A percentile compares a stretch with the other conserved stretches of the same genome.
Conservation (phyloP, 805 yeast species). For the Lachancea quebecensis region DNA sequence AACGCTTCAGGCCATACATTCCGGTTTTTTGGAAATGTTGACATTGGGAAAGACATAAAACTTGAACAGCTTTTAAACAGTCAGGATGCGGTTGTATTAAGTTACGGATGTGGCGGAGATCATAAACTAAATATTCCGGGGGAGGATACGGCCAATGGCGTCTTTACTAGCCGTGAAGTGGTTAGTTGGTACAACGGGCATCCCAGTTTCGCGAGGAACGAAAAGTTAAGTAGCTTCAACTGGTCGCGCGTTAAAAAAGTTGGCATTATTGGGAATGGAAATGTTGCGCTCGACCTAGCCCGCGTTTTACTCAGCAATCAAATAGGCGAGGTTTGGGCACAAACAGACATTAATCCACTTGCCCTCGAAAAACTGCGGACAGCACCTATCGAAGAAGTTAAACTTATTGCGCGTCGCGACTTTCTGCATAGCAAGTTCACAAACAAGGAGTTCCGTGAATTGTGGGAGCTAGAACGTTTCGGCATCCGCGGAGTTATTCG, state of each 20-base stretch:
- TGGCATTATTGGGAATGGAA: slow-evolving; percentile 91
- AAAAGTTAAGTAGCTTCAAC: slow-evolving; percentile 44
- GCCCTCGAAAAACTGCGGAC: slow-evolving; percentile 50
- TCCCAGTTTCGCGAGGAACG: slow-evolving; percentile 41
- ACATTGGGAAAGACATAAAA: slow-evolving; percentile 56
- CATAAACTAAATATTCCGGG: slow-evolving; percentile 52
- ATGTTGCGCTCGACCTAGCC: slow-evolving; percentile 89
- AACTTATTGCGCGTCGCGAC: slow-evolving; percentile 82
- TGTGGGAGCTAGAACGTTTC: slow-evolving; percentile 51
- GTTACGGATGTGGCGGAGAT: slow-evolving; percentile 75
- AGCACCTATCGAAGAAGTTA: slow-evolving; percentile 56
- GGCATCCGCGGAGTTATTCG: slow-evolving; percentile 46
- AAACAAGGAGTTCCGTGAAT: slow-evolving; percentile 84
- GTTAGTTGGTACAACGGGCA: slow-evolving; percentile 97
- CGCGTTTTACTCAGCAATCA: slow-evolving; percentile 55
- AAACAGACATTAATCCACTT: slow-evolving; percentile 63
- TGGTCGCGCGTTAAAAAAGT: slow-evolving; percentile 56
- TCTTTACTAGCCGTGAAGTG: slow-evolving; percentile 73
- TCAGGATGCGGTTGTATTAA: slow-evolving; percentile 69
- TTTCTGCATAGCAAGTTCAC: slow-evolving; percentile 81
- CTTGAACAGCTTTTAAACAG: slow-evolving; percentile 42
- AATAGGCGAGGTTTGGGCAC: slow-evolving; percentile 47
- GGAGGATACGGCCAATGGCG: slow-evolving; percentile 48
- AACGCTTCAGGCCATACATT: slow-evolving; percentile 33
- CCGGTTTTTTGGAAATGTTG: slow-evolving; percentile 64